Evolutionary conservation across 1,284 basidiomycete genomes (phyloP).

Genomic region (Cryptococcus sp.): DNA sequence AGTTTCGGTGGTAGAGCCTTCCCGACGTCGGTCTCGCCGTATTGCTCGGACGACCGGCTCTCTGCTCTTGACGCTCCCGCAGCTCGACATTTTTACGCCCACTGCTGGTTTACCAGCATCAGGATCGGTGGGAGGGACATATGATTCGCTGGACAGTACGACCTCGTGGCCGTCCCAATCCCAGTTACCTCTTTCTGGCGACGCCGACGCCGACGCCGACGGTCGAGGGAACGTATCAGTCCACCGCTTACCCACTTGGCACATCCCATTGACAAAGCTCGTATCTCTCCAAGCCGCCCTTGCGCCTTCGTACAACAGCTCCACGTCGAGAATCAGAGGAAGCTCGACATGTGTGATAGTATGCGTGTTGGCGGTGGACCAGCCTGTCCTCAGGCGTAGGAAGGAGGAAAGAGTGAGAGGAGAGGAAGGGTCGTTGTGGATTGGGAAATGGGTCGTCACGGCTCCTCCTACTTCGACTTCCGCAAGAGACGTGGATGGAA

Average conservation of each 20-base stretch:
- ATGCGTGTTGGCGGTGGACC: slow-evolving; percentile 36
- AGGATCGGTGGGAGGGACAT: background rate
- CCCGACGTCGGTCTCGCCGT: too few species aligned
- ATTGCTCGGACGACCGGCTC: too few species aligned
- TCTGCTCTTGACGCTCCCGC: background rate
- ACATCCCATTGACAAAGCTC: slow-evolving; percentile 35
- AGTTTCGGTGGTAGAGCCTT: too few species aligned
- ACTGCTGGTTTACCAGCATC: too few species aligned
- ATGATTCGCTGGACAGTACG: slow-evolving; percentile 39
- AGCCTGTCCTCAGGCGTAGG: slow-evolving; percentile 17
- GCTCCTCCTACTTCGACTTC: slow-evolving; percentile 14
- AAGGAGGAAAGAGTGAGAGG: slow-evolving; percentile 26
- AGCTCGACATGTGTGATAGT: slow-evolving; percentile 22
- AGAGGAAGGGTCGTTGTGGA: slow-evolving; percentile 28
- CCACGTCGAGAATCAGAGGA: too few species aligned
- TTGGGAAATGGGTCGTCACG: slow-evolving; percentile 41
- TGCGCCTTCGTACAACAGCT: background rate
- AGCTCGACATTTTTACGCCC: too few species aligned
- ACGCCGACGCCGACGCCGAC: too few species aligned
- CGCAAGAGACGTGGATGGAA: background rate
- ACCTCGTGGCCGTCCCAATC: slow-evolving; percentile 21
- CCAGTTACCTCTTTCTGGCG: slow-evolving; percentile 22
- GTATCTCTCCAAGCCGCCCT: slow-evolving; percentile 22
- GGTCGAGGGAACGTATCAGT: slow-evolving; percentile 19
- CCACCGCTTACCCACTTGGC: slow-evolving; percentile 38